A percentile compares a stretch with the other conserved stretches of the same genome.
phyloP scores from a whole-genome alignment of 2,329 filamentous ascomycete species.

The Trichophyton mentagrophytes region DNA sequence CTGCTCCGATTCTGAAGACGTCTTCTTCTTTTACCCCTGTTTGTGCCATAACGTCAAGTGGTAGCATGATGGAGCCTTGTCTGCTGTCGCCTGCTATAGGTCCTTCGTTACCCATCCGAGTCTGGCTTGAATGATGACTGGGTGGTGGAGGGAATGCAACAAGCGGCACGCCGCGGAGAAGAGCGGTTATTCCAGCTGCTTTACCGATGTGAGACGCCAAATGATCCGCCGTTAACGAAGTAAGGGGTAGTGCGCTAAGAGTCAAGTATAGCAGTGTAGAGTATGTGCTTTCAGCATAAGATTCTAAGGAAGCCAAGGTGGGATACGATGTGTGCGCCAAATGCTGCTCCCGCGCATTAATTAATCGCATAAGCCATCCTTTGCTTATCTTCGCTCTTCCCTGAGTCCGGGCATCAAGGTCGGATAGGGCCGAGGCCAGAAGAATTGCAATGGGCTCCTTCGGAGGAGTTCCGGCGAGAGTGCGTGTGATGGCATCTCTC shows the following conservation, averaged over 20 bases:
- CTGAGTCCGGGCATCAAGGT: conserved; percentile 37
- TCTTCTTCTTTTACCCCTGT: conserved; percentile 74
- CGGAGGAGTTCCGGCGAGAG: conserved; percentile 64
- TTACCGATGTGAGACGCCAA: conserved; percentile 92
- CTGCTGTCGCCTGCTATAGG: conserved; percentile 22
- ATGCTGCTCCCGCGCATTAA: conserved; percentile 68
- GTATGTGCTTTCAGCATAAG: conserved; percentile 89
- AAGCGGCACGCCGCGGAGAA: conserved; percentile 75
- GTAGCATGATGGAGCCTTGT: conserved; percentile 62
- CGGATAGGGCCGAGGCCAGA: conserved; percentile 57
- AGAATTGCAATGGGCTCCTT: conserved; percentile 85
- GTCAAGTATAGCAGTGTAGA: conserved; percentile 83
- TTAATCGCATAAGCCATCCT: conserved; percentile 63
- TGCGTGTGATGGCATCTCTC: conserved; percentile 68
- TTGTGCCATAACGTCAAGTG: conserved; percentile 80
- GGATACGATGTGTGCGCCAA: conserved; percentile 74
- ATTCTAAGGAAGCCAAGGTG: conserved; percentile 60
- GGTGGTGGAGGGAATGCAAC: conserved; percentile 64
- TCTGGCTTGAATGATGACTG: conserved; percentile 42
- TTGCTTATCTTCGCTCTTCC: conserved; percentile 45
- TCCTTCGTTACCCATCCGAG: conserved; percentile 28
- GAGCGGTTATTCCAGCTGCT: conserved; percentile 72
- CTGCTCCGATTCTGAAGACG: conserved; percentile 64
- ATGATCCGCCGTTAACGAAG: conserved; percentile 77
- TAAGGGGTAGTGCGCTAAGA: conserved; percentile 63